These are phyloP conservation scores for Acrodontium crateriforme DNA, from an alignment of 2,329 filamentous ascomycete species.

Conservation along the genomic window DNA sequence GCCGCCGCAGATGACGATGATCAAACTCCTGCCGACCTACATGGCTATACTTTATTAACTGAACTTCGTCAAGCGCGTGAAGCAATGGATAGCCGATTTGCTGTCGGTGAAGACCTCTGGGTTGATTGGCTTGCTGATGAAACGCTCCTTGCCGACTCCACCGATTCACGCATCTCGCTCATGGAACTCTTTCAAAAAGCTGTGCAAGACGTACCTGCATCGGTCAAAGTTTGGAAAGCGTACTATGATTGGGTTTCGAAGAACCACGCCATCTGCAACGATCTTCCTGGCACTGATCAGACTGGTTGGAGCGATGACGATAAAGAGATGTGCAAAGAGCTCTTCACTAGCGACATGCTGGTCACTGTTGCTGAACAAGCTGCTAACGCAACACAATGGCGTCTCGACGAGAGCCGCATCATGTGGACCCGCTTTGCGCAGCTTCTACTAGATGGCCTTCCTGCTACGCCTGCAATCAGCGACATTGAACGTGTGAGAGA, in stretches of 20 bases:
- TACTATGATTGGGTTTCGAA: constrained; percentile 69
- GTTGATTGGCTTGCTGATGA: constrained; percentile 64
- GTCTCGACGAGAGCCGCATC: constrained; percentile 60
- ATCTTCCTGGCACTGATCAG: constrained; percentile 34
- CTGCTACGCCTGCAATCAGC: constrained; percentile 39
- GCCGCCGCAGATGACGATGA: constrained; percentile 12
- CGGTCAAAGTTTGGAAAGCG: constrained; percentile 58
- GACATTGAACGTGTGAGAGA: constrained; percentile 51
- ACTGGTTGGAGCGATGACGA: constrained; percentile 49
- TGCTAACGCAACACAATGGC: constrained; percentile 57
- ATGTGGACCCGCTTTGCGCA: constrained; percentile 65
- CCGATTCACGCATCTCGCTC: constrained; percentile 54
- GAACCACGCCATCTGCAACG: constrained; percentile 52
- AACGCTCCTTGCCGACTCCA: constrained; percentile 42
- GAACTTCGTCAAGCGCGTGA: constrained; percentile 38
- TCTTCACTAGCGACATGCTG: constrained; percentile 56
- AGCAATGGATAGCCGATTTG: constrained; percentile 49
- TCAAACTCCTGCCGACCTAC: constrained; percentile 23
- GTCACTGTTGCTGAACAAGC: constrained; percentile 59
- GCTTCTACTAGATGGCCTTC: constrained; percentile 55
- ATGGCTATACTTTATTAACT: constrained; percentile 32
- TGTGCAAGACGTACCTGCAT: constrained; percentile 56
- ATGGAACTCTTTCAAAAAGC: constrained; percentile 62
- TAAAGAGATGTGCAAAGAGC: constrained; percentile 51
- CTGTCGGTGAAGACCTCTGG: constrained; percentile 66